Evolutionary conservation across 768 basidiomycete species (phyloP).

Genomic region (Lactarius akahatsu): DNA sequence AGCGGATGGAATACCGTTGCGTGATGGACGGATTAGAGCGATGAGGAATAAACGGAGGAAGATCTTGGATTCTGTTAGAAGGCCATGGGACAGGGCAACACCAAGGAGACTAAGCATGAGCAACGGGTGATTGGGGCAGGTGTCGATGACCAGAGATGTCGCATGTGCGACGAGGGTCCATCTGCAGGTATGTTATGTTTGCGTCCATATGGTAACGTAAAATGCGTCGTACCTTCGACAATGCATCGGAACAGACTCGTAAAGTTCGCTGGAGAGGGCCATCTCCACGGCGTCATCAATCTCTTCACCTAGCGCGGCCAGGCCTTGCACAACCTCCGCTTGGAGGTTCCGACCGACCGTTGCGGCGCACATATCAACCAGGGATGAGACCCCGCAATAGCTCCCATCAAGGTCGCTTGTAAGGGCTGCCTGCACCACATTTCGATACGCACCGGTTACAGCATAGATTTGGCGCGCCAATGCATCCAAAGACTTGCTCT

Average conservation of each 20-base stretch:
- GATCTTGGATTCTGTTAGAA: slow-evolving; percentile 44
- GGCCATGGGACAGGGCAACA: slow-evolving; percentile 45
- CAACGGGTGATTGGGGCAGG: slow-evolving; percentile 48
- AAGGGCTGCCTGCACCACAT: slow-evolving; percentile 45
- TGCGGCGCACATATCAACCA: slow-evolving; percentile 49
- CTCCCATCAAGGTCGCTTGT: slow-evolving; percentile 7
- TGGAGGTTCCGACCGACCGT: slow-evolving; percentile 50
- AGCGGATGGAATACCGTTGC: slow-evolving; percentile 9
- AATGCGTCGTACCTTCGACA: slow-evolving; percentile 47
- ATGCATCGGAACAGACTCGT: slow-evolving; percentile 52
- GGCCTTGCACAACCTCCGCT: slow-evolving; percentile 28
- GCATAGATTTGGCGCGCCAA: slow-evolving; percentile 51
- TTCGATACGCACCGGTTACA: slow-evolving; percentile 55
- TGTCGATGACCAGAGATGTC: slow-evolving; percentile 46
- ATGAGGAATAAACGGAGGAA: slow-evolving; percentile 46
- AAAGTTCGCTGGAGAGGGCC: slow-evolving; percentile 41
- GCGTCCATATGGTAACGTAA: slow-evolving; percentile 4
- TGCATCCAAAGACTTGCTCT: slow-evolving; percentile 39
- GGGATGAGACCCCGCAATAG: slow-evolving; percentile 34
- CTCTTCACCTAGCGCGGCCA: slow-evolving; percentile 31
- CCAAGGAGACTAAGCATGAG: slow-evolving; percentile 51
- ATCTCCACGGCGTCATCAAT: slow-evolving; percentile 33
- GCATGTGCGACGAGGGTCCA: slow-evolving; percentile 54
- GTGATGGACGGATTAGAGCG: slow-evolving; percentile 38
- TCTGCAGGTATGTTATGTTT: slow-evolving; percentile 34